These are phyloP conservation scores for Quercus parvula DNA, from an alignment of 306 rosid species.

Conservation along the genomic window DNA sequence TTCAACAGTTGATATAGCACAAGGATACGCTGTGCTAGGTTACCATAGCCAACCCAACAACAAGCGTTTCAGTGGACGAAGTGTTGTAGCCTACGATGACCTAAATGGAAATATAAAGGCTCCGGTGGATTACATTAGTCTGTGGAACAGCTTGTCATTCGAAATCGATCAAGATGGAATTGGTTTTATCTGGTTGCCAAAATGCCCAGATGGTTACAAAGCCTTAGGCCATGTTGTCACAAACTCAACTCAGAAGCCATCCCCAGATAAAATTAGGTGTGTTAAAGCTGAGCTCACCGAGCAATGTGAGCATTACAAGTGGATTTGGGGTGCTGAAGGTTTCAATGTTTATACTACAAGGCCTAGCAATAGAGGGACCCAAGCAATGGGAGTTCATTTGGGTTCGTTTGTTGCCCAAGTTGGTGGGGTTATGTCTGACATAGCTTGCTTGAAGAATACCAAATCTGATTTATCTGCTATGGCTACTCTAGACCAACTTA, in stretches of 20 bases:
- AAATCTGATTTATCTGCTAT: no score
- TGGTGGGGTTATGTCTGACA: neutral
- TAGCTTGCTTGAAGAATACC: no score
- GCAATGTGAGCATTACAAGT: conserved; percentile 36
- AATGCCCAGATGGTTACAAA: conserved; percentile 59
- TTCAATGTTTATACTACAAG: conserved; percentile 44
- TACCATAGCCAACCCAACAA: conserved; percentile 67
- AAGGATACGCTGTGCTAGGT: conserved; percentile 63
- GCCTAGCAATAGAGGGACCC: conserved; percentile 46
- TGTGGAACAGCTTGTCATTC: conserved; percentile 49
- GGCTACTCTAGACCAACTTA: no score
- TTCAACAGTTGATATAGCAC: conserved; percentile 32
- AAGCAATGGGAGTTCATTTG: conserved; percentile 43
- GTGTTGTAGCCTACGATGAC: no score
- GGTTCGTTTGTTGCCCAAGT: conserved; percentile 57
- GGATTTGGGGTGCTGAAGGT: conserved; percentile 56
- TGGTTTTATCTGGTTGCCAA: conserved; percentile 68
- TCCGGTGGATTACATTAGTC: conserved; percentile 49
- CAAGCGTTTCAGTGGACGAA: conserved; percentile 49
- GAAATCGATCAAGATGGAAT: conserved; percentile 36
- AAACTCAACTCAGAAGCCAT: conserved; percentile 46
- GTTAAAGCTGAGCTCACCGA: conserved; percentile 61
- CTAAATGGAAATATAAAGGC: conserved; percentile 11
- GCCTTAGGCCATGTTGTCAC: conserved; percentile 65
- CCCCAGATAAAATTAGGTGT: conserved; percentile 53